Evolutionary conservation across 2,329 filamentous ascomycete species (phyloP), one percentile per base, ranked within the genome.

Genomic region (Fusarium illudens): DNA sequence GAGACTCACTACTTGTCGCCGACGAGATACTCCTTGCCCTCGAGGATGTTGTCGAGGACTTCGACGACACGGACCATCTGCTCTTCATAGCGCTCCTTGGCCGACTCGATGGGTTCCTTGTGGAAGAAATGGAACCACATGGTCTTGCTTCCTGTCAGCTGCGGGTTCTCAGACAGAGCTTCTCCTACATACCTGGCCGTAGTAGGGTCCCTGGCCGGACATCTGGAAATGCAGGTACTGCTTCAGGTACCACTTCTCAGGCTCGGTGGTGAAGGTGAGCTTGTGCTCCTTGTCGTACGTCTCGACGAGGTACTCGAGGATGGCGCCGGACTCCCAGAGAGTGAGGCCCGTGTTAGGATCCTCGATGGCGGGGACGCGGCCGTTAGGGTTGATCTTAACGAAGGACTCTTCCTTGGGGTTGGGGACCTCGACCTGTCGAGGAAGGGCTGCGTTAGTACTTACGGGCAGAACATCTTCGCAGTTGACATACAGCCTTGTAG

Each of bases 171-270:
- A 19, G 7, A 13, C n/a, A 13, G 20, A 6, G 17, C 5, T 19
- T 15, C 15, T 19, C 11, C 8, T 17, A 19, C 30, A 19, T n/a
- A 42, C 34, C 27, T 54, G 78, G 44, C 78, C 77, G 46, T 69
- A 81, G 59, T 81, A 81, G 2, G 79, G 79, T 1, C 79, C 79
- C 68, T 76, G 79, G 13, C 79, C 79, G 15, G 77, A 80, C 65
- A 76, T 76, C 51, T 81, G 79, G 60, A 80, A 80, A 67, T 76
- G 71, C 11, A 79, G 70, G 61, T 74, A 79, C 68, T 80, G 78
- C 66, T 77, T 50, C 48, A 50, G 30, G 13, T 50, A 33, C 48
- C 48, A 50, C 48, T 50, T 50, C 48, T 50, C 48, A 3, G 48
- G 48, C 19, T 50, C 48, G 9, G 48, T 50, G 48, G 32, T n/a